Base-by-base conservation (phyloP, 805 yeast genomes). In the Vanderwaltozyma tropicalis region DNA sequence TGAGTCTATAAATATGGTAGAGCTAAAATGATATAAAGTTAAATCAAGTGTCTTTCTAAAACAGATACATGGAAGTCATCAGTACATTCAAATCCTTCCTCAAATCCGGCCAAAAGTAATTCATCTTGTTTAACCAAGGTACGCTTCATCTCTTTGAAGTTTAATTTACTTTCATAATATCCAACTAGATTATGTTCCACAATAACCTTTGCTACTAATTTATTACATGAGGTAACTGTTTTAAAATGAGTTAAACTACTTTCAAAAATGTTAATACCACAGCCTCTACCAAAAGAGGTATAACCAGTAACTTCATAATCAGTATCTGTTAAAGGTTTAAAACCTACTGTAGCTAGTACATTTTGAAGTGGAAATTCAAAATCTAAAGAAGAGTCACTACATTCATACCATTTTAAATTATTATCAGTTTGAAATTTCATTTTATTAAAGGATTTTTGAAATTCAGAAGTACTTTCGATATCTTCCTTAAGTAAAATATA, bases 281-380 rank as follows among this genome's bases (percentile, higher is more conserved):
- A 35, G 18, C 45, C 43, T 29, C 37, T 44, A 19, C 30, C 28
- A 40, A 69, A 73, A 0, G 81, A 72, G 0, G 78, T 68, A 41
- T 71, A 68, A 6, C 69, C 71, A 0, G 81, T 74, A 10, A 76
- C 37, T 44, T 72, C 78, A 31, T 57, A 52, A n/a, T 50, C 50
- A 11, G 21, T 13, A 3, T 42, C 48, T 1, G 37, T 32, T 8
- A 32, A 41, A 12, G 60, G 59, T 39, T 61, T 67, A 19, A 60
- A 39, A 3, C 63, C 69, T 2, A 57, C 45, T 2, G 69, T 58
- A 1, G 69, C 70, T 8, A 62, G 34, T 4, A 61, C 22, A n/a
- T 38, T 27, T 2, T 38, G 36, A 8, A 17, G 13, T 11, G 39
- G 30, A 28, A 42, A 34, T n/a, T 19, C 18, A 16, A 14, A 37